phyloP scores from a whole-genome alignment of 352 stramenopile genomes.

The Globisporangium yorkense region DNA sequence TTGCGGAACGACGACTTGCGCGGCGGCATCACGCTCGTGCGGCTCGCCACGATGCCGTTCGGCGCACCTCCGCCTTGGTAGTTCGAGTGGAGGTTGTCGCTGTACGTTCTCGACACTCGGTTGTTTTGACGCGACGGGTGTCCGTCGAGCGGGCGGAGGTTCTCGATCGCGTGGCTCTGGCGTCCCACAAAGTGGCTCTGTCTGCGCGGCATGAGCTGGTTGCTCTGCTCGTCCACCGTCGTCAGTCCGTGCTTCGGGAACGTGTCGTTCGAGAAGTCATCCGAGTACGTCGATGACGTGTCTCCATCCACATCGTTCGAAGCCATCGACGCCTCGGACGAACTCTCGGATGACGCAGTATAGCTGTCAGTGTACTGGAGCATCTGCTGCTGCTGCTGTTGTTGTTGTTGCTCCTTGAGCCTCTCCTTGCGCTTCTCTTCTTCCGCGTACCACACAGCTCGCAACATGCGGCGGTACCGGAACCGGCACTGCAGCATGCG shows the following conservation, averaged over 20 bases:
- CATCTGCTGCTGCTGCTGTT: conserved; percentile 19
- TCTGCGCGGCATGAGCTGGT: conserved; percentile 38
- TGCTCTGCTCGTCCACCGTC: conserved; percentile 68
- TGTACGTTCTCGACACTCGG: conserved; percentile 36
- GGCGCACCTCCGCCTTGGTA: conserved; percentile 19
- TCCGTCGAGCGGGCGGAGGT: conserved; percentile 47
- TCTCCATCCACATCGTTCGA: conserved; percentile 75
- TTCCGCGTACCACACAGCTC: conserved; percentile 10
- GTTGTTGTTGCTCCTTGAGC: conserved; percentile 11
- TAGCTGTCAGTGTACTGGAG: conserved; percentile 62
- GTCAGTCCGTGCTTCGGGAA: conserved; percentile 62
- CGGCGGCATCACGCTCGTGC: conserved; percentile 24
- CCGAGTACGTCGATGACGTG: conserved; percentile 55
- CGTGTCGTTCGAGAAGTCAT: conserved; percentile 55
- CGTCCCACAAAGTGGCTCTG: conserved; percentile 20
- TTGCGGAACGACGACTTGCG: conserved; percentile 76
- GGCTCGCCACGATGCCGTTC: conserved; percentile 14
- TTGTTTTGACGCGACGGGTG: conserved; percentile 28
- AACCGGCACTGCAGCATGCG: conserved; percentile 70
- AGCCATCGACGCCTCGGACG: conserved; percentile 44
- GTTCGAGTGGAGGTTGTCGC: conserved; percentile 29
- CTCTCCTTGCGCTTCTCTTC: conserved; percentile 17
- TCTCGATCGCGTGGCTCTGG: conserved; percentile 33
- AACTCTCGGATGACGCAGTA: conserved; percentile 65
- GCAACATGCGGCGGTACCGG: conserved; percentile 36